Base-by-base conservation (phyloP, 192 early-diverging fungal genomes). In the Backusella circina region DNA sequence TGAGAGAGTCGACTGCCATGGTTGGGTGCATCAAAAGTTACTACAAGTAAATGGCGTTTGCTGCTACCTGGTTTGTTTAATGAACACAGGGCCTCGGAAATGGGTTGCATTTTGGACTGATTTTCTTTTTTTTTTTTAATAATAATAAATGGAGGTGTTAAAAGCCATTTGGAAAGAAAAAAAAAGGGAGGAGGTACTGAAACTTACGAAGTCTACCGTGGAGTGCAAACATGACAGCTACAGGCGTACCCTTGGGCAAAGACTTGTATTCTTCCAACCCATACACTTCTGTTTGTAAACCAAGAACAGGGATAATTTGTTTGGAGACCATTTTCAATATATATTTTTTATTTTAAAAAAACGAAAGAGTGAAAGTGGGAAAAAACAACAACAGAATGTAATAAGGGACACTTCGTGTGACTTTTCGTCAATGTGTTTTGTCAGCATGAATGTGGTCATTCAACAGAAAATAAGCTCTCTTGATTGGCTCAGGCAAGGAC, bases 11-110 rank as follows among this genome's bases (percentile, higher is more conserved):
- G 80, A 2, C 57, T 71, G 28, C 89, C 89, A 72, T 90, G 89
- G 69, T 90, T 90, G 23, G 80, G 70, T 38, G 87, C 84, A 72
- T 90, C 89, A 70, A 87, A 88, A 0, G 83, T 64, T 9, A 86
- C 80, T 7, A 87, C 82, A 12, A 88, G 18, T 32, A 83, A 57
- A 64, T 79, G 69, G 0, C 61, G 50, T 31, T 41, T 71, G 51
- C 38, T 23, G 4, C 36, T 18, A 5, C n/a, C n/a, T n/a, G 30
- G 26, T 64, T 38, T 57, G 21, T 78, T 78, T 13, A 78, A 31
- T 36, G n/a, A 37, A 26, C 77, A 78, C 8, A 78, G 30, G 30
- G 30, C 23, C 67, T 72, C 32, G 33, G 70, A 41, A 38, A 78
- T 64, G 18, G 71, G 65, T 15, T 78, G 26, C 77, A 78, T 78